Conservation (phyloP, 345 rosid species). For the Eucalyptus sp. region DNA sequence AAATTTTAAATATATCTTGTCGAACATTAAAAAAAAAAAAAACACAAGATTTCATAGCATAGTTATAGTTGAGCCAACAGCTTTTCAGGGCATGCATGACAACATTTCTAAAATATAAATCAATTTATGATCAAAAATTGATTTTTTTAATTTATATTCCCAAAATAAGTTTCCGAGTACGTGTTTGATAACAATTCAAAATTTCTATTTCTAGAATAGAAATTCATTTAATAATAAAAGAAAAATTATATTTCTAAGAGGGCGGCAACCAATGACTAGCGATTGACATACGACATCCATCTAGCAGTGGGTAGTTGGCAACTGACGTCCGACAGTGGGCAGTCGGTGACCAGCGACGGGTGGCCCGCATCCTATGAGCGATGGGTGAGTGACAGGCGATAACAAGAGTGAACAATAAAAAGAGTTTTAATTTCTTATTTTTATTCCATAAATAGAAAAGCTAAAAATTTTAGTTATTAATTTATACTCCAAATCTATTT, state of each 20-base stretch:
- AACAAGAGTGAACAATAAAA: too few species aligned
- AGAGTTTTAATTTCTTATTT: too few species aligned
- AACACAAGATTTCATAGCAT: not conserved
- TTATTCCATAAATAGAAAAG: accelerated
- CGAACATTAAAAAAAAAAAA: not conserved
- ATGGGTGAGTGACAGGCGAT: accelerated
- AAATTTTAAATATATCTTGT: too few species aligned
- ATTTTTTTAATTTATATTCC: too few species aligned
- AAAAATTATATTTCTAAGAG: too few species aligned
- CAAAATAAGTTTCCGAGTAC: accelerated
- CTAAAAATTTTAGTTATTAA: too few species aligned
- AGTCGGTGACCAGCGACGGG: accelerated
- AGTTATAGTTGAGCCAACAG: not conserved
- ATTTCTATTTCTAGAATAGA: accelerated
- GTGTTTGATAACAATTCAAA: too few species aligned
- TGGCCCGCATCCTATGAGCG: accelerated
- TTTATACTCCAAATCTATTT: too few species aligned
- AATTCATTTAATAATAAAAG: too few species aligned
- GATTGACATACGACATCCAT: accelerated
- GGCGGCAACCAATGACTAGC: accelerated
- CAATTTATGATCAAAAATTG: too few species aligned
- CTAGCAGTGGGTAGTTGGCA: accelerated
- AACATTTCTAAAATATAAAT: accelerated
- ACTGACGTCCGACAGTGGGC: accelerated
- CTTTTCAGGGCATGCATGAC: accelerated